These are phyloP conservation scores for Metarhizium rileyi DNA, from an alignment of 2,329 filamentous ascomycete genomes.

Conservation along the genomic window DNA sequence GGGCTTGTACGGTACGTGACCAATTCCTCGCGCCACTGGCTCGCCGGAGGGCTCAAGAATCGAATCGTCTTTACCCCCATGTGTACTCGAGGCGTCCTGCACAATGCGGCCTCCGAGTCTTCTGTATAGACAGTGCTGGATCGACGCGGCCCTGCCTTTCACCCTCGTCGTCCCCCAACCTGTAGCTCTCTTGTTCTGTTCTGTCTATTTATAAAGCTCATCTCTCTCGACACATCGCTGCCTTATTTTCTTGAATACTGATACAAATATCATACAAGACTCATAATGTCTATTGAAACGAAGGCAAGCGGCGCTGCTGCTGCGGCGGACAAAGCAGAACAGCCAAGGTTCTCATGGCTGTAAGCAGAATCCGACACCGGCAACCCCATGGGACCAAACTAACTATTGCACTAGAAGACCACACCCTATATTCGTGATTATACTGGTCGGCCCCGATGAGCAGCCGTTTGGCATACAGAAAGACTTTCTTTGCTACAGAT, in stretches of 20 bases:
- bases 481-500: constrained; percentile 46
- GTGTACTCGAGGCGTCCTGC: neutral
- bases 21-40: neutral
- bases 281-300: constrained; percentile 8
- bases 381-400: neutral
- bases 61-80: neutral
- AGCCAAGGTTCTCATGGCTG: constrained; percentile 27
- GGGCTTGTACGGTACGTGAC: neutral
- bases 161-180: neutral
- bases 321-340: neutral
- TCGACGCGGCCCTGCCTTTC: neutral
- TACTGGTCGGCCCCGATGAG: constrained; percentile 42
- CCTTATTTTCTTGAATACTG: neutral
- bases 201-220: neutral
- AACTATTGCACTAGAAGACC: constrained; percentile 31
- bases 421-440: constrained; percentile 45
- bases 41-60: neutral
- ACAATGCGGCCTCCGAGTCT: neutral
- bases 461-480: constrained; percentile 48
- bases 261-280: neutral
- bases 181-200: neutral
- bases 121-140: neutral
- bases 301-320: constrained; percentile 5
- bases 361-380: constrained; percentile 12
- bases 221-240: neutral